phyloP scores from a whole-genome alignment of 192 early-diverging fungal species.

The Podila clonocystis region DNA sequence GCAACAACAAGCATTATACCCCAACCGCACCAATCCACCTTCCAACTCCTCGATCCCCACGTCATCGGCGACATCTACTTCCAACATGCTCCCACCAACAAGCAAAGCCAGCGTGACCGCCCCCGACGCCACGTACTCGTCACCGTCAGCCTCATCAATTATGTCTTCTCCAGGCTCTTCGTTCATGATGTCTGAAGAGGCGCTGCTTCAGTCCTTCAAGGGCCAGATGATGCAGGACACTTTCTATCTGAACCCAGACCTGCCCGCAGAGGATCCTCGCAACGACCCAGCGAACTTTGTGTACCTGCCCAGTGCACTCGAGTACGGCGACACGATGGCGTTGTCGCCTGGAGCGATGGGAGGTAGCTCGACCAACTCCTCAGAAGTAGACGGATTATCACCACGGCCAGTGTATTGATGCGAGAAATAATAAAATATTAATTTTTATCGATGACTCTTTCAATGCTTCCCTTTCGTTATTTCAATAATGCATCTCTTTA shows the following conservation, averaged over 20 bases:
- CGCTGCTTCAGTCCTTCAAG: slow-evolving; percentile 5
- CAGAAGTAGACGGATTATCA: slow-evolving; percentile 25
- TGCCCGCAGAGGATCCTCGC: slow-evolving; percentile 20
- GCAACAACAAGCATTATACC: background rate
- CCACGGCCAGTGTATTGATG: slow-evolving; percentile 10
- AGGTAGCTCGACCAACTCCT: slow-evolving; percentile 5
- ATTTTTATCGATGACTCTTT: too few relatives aligned
- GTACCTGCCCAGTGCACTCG: slow-evolving; percentile 18
- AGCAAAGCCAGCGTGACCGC: background rate
- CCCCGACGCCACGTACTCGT: background rate
- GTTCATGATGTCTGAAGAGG: slow-evolving; percentile 8
- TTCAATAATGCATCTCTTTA: too few relatives aligned
- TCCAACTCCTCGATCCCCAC: background rate
- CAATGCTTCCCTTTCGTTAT: too few relatives aligned
- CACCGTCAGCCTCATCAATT: slow-evolving; percentile 1
- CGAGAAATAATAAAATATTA: background rate
- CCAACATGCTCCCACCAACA: background rate
- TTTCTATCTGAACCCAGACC: slow-evolving; percentile 7
- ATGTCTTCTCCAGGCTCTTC: slow-evolving; percentile 6
- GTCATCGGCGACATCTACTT: background rate
- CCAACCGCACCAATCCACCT: background rate
- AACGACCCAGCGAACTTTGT: slow-evolving; percentile 18
- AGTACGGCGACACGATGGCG: slow-evolving; percentile 16
- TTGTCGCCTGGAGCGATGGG: slow-evolving; percentile 8
- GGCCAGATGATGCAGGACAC: slow-evolving; percentile 26